A percentile compares a stretch with the other conserved stretches of the same genome.
These are phyloP conservation scores for Colletotrichum sp. DNA, from an alignment of 2,329 filamentous ascomycete species.

Conservation along the genomic window DNA sequence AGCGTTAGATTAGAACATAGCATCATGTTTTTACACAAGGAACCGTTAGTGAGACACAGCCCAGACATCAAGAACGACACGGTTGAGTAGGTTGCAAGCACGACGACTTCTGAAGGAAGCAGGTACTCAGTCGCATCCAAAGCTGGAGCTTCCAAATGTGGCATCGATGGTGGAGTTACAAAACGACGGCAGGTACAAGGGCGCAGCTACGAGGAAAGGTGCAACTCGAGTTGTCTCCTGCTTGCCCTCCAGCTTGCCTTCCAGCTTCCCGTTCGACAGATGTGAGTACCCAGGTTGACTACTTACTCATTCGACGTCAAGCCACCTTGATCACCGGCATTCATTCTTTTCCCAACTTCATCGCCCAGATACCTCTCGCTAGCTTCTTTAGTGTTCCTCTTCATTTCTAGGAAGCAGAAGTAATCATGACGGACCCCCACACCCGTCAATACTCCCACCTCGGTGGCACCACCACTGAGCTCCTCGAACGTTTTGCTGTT, in stretches of 20 bases:
- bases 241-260: background rate
- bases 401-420: background rate
- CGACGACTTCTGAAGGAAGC: background rate
- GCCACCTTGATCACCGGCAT: background rate
- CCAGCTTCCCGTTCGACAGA: background rate
- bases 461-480: slow-evolving; percentile 44
- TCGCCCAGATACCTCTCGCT: background rate
- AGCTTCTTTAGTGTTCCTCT: background rate
- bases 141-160: background rate
- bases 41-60: background rate
- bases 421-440: slow-evolving; percentile 14
- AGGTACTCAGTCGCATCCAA: background rate
- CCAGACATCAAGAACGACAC: background rate
- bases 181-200: background rate
- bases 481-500: slow-evolving; percentile 49
- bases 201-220: background rate
- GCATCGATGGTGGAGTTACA: background rate
- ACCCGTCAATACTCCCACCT: slow-evolving; percentile 42
- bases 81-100: background rate
- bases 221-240: background rate
- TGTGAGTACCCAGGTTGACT: background rate
- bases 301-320: background rate
- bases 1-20: background rate
- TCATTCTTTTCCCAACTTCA: background rate
- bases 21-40: background rate